Evolutionary conservation across 1,139 yeast species (phyloP).

Genomic region (Pneumocystis murina): DNA sequence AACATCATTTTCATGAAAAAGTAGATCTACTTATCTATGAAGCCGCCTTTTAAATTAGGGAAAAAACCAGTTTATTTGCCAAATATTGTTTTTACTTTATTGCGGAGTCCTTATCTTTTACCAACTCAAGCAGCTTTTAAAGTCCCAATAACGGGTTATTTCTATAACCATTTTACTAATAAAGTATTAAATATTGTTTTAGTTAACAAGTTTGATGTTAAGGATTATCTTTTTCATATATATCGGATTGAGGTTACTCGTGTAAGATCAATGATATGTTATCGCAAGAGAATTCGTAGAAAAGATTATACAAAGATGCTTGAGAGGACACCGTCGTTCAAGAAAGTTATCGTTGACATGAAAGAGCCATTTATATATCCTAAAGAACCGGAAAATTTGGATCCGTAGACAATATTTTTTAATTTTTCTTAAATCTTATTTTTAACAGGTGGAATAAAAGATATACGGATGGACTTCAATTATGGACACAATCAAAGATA

Average conservation of each 20-base stretch:
- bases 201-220: constrained; percentile 19
- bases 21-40: not conserved
- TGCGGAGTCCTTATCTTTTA: constrained; percentile 9
- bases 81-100: constrained; percentile 13
- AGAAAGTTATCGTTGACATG: constrained; percentile 20
- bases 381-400: constrained; percentile 11
- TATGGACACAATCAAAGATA: not conserved
- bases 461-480: not conserved
- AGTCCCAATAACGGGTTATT: not conserved
- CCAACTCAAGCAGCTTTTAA: constrained; percentile 2
- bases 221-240: constrained; percentile 18
- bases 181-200: not conserved
- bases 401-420: not conserved
- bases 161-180: not conserved
- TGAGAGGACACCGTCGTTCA: not conserved
- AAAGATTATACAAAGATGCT: not conserved
- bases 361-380: constrained; percentile 19
- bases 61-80: constrained; percentile 17
- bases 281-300: constrained; percentile 1
- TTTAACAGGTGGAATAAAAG: not conserved
- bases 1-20: not conserved
- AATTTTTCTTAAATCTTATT: not conserved
- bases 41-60: constrained; percentile 15
- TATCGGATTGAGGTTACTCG: constrained; percentile 17
- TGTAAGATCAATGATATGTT: constrained; percentile 13